A percentile compares a stretch with the other conserved stretches of the same genome.
phyloP scores from a whole-genome alignment of 305 asterid species.

The Fraxinus latifolia region DNA sequence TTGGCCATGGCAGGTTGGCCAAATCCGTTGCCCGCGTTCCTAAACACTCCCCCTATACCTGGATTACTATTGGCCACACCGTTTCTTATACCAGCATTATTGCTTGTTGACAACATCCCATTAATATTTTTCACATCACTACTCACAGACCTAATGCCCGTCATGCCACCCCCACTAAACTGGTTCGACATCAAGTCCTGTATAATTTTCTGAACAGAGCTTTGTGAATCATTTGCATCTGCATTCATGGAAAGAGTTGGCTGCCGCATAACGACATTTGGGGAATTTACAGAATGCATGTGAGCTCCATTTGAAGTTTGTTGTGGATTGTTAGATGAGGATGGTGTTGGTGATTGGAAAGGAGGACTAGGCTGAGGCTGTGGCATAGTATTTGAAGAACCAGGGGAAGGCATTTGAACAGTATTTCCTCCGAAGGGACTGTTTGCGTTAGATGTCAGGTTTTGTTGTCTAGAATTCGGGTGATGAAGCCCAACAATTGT shows the following conservation, averaged over 20 bases:
- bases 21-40: constrained; percentile 14
- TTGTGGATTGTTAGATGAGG: constrained; percentile 55
- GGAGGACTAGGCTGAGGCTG: constrained; percentile 30
- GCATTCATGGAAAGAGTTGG: constrained; percentile 52
- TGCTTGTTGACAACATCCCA: constrained; percentile 42
- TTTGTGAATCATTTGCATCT: constrained; percentile 62
- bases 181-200: constrained; percentile 68
- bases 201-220: constrained; percentile 78
- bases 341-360: constrained; percentile 54
- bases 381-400: constrained; percentile 44
- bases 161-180: constrained; percentile 45
- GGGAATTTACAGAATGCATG: constrained; percentile 38
- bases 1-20: constrained; percentile 18
- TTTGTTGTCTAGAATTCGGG: constrained; percentile 61
- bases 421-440: constrained; percentile 42
- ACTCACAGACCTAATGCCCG: constrained; percentile 45
- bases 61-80: constrained; percentile 28
- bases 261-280: constrained; percentile 52
- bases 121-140: constrained; percentile 48
- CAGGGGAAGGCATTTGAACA: constrained; percentile 65
- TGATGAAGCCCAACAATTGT: constrained; percentile 31
- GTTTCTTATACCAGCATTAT: constrained; percentile 44
- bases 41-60: constrained; percentile 6
- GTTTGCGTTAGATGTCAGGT: constrained; percentile 37
- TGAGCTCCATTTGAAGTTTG: constrained; percentile 44